Evolutionary conservation across 2,329 filamentous ascomycete species (phyloP).

Genomic region (Hypocrella siamensis): DNA sequence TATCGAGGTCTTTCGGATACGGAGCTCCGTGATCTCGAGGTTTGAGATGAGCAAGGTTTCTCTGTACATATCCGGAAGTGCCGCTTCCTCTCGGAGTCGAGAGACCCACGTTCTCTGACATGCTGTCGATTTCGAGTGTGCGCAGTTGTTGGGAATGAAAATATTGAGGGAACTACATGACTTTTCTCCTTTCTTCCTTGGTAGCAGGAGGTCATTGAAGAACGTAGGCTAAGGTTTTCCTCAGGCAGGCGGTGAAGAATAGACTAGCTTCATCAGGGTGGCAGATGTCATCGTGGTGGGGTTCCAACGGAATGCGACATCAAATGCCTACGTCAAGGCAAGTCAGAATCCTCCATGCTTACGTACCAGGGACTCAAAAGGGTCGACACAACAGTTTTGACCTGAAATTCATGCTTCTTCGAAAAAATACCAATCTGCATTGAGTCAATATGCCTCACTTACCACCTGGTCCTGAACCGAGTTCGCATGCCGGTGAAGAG

Average conservation of each 20-base stretch:
- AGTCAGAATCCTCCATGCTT: no score
- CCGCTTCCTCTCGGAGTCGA: constrained; percentile 87
- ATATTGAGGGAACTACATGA: neutral
- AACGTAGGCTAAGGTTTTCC: neutral
- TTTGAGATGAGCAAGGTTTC: constrained; percentile 77
- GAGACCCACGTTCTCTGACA: constrained; percentile 96
- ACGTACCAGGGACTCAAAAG: no score
- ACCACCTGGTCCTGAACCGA: constrained; percentile 7
- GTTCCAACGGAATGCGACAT: constrained; percentile 1
- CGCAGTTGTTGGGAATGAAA: neutral
- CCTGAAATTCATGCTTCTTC: no score
- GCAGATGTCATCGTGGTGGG: constrained; percentile 13
- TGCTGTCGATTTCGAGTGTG: constrained; percentile 19
- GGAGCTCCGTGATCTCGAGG: constrained; percentile 69
- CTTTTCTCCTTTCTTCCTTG: neutral
- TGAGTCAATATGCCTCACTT: constrained; percentile 19
- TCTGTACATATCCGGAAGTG: constrained; percentile 94
- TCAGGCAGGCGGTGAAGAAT: constrained; percentile 9
- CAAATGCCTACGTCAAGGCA: neutral
- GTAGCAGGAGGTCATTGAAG: neutral
- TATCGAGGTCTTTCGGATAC: constrained; percentile 56
- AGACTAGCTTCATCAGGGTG: constrained; percentile 1
- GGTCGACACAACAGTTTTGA: no score
- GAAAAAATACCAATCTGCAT: no score
- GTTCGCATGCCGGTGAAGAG: constrained; percentile 7